Evolutionary conservation across 1,139 yeast species (phyloP), one percentile per base, ranked within the genome.

Genomic region (Taphrina confusa): DNA sequence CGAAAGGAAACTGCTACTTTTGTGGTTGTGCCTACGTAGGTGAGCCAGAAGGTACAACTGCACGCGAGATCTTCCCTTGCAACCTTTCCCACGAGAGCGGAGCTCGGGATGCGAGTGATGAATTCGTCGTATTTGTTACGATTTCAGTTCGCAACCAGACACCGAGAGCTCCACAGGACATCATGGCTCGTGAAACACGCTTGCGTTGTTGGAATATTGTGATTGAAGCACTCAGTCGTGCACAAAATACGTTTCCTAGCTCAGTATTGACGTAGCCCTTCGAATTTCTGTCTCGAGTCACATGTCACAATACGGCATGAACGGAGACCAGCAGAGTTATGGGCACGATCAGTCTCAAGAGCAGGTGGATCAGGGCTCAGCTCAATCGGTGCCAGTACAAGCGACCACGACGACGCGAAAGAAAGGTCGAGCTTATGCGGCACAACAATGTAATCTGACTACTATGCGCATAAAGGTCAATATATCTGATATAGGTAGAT

Each of bases 371-470:
- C 49, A 22, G 4, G 46, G 25, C 23, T 39, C 23, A 25, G 52
- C 33, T 11, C 37, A 25, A 6, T 8, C 46, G 11, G 37, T 47
- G 9, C 54, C 54, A 14, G 27, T 47, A 2, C 40, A 20, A 12
- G 46, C 47, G 2, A 14, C 54, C 22, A 42, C 60, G 9, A 42
- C 60, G 11, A 37, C 60, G 44, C 46, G 54, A 39, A 56, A 56
- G 54, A 46, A 46, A 23, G 47, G 60, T 14, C 42, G 60, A 46
- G 60, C 54, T 4, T 56, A 56, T 28, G 54, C 60, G 23, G 54
- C 60, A n/a, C 60, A 56, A 33, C 60, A 56, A 28, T 56, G 54
- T 54, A 23, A 2, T 4, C 8, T 4, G n/a, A 3, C 18, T 8
- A 2, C 2, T 2, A 1, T n/a, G 16, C 5, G 2, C 12, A 2